A percentile compares a stretch with the other conserved stretches of the same genome.
These are phyloP conservation scores for Vigna radiata DNA, from an alignment of 306 rosid species.

Conservation along the genomic window DNA sequence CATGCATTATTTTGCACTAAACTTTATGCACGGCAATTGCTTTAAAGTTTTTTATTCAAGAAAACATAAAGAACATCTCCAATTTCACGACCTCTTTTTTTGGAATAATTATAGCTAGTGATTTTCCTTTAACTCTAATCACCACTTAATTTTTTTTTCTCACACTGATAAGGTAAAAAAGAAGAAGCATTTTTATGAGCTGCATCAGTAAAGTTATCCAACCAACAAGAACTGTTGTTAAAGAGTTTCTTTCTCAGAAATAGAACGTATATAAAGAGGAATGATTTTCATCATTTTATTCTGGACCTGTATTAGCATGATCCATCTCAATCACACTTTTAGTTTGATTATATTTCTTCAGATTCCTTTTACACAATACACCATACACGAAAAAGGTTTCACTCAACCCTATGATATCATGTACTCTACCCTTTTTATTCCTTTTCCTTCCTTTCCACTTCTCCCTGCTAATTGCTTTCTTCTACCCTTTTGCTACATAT, in stretches of 20 bases:
- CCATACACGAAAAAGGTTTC: conserved; percentile 22
- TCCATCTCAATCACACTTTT: conserved; percentile 30
- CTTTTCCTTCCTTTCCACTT: not conserved
- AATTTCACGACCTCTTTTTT: not conserved
- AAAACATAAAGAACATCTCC: not conserved
- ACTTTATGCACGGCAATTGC: not conserved
- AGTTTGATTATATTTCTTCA: not conserved
- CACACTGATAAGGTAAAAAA: too few species aligned
- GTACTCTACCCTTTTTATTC: conserved; percentile 6
- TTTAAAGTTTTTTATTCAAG: not conserved
- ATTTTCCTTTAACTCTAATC: not conserved
- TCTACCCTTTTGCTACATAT: not conserved
- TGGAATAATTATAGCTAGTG: not conserved
- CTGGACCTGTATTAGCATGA: conserved; percentile 17
- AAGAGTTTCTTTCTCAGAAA: not conserved
- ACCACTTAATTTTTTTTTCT: too few species aligned
- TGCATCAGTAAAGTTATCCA: conserved; percentile 6
- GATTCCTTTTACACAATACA: conserved; percentile 25
- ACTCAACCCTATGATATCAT: conserved; percentile 4
- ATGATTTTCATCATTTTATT: conserved; percentile 14
- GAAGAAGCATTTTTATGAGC: not conserved
- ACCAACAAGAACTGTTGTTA: not conserved
- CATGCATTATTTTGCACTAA: not conserved
- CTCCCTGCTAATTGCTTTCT: not conserved
- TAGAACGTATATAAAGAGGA: not conserved